phyloP scores from a whole-genome alignment of 2,329 filamentous ascomycete species.

The Xylariales sp. region DNA sequence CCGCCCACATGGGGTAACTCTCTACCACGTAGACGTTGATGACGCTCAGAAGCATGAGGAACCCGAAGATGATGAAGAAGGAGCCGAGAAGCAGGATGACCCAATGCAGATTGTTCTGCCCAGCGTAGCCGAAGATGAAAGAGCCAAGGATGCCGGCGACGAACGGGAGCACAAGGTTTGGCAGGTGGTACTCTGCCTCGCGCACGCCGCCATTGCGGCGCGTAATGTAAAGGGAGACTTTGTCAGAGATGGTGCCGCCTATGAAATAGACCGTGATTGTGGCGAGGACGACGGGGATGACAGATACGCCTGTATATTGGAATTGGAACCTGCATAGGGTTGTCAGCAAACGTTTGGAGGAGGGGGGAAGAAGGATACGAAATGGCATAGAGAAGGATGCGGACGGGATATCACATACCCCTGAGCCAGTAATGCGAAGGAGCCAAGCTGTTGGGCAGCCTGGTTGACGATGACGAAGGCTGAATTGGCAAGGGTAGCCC shows the following conservation, averaged over 20 bases:
- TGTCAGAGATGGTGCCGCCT: slow-evolving; percentile 30
- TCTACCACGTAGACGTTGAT: slow-evolving; percentile 22
- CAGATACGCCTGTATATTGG: slow-evolving; percentile 12
- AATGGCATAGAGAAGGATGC: background rate
- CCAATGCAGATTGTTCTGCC: slow-evolving; percentile 16
- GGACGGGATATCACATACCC: slow-evolving; percentile 9
- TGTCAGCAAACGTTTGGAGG: slow-evolving; percentile 2
- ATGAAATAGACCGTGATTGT: slow-evolving; percentile 18
- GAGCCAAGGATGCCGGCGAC: slow-evolving; percentile 16
- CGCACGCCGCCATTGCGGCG: slow-evolving; percentile 16
- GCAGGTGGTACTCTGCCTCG: slow-evolving; percentile 22
- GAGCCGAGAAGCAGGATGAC: slow-evolving; percentile 17
- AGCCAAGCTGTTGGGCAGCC: slow-evolving; percentile 9
- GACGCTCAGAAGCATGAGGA: slow-evolving; percentile 17
- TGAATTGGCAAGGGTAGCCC: slow-evolving; percentile 21
- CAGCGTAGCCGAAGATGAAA: slow-evolving; percentile 20
- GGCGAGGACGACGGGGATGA: slow-evolving; percentile 14
- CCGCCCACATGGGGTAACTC: slow-evolving; percentile 20
- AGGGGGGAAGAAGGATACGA: no score
- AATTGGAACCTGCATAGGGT: slow-evolving; percentile 8
- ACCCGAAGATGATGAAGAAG: slow-evolving; percentile 18
- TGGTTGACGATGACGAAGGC: slow-evolving; percentile 13
- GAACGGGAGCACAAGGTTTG: slow-evolving; percentile 21
- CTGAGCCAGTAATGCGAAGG: slow-evolving; percentile 11
- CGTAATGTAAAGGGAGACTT: slow-evolving; percentile 17